These are phyloP conservation scores for Alternaria sp. DNA, from an alignment of 2,329 filamentous ascomycete species.

Conservation along the genomic window DNA sequence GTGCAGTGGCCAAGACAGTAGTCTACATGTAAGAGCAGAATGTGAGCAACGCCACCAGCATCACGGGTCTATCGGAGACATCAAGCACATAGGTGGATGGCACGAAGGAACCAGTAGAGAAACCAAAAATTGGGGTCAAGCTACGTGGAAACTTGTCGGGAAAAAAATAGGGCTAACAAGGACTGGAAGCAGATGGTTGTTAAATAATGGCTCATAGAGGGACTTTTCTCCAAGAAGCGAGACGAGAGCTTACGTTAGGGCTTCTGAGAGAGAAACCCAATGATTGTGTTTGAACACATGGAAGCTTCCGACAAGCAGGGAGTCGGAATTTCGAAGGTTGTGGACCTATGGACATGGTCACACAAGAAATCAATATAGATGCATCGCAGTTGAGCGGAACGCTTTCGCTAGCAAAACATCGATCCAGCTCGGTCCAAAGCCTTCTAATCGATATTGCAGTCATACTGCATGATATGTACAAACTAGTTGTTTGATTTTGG, in stretches of 20 bases:
- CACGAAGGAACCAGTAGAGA: background rate
- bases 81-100: background rate
- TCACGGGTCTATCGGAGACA: background rate
- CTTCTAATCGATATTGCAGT: background rate
- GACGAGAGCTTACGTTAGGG: background rate
- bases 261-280: background rate
- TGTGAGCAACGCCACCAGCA: constrained; percentile 1
- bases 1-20: constrained; percentile 11
- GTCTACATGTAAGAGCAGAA: background rate
- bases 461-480: background rate
- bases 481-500: background rate
- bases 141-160: background rate
- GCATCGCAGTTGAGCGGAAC: background rate
- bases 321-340: background rate
- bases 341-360: background rate
- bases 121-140: background rate
- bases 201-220: background rate
- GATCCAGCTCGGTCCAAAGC: background rate
- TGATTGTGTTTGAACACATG: too few species aligned
- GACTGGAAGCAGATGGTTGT: background rate
- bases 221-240: background rate
- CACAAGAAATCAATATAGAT: background rate
- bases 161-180: background rate
- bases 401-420: background rate
- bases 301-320: background rate